Conservation (phyloP, 2,329 filamentous ascomycete genomes). For the Sclerotiophoma versabilis region DNA sequence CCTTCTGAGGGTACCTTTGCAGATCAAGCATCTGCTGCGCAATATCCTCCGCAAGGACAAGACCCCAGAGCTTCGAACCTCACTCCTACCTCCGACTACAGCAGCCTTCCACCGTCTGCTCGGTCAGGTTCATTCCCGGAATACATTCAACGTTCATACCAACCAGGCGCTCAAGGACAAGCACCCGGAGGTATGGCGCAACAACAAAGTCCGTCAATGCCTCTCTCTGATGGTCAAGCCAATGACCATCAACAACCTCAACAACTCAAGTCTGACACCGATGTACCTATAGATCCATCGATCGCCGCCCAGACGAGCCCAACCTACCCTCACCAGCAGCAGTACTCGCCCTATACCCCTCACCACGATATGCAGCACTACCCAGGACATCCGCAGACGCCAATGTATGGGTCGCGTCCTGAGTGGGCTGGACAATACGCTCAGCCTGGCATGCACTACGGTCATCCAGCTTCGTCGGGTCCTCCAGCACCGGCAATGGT, state of each 20-base stretch:
- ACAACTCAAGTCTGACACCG: conserved; percentile 90
- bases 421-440: conserved; percentile 73
- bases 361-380: conserved; percentile 87
- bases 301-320: conserved; percentile 93
- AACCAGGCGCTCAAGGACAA: conserved; percentile 74
- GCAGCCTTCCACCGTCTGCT: conserved; percentile 75
- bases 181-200: conserved; percentile 94
- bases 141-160: conserved; percentile 83
- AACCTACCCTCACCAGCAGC: conserved; percentile 79
- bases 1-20: conserved; percentile 83
- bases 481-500: conserved; percentile 64
- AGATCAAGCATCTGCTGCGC: conserved; percentile 94
- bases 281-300: conserved; percentile 98
- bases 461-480: conserved; percentile 65
- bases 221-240: conserved; percentile 79
- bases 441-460: conserved; percentile 53
- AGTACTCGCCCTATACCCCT: conserved; percentile 87
- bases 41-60: conserved; percentile 78
- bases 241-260: conserved; percentile 70
- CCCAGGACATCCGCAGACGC: conserved; percentile 64
- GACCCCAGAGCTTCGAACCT: conserved; percentile 78
- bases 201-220: conserved; percentile 97
- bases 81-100: conserved; percentile 90
- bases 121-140: conserved; percentile 87
- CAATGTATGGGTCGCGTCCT: conserved; percentile 71